Base-by-base conservation (phyloP, 2,329 filamentous ascomycete genomes). In the Pseudogymnoascus sp. region DNA sequence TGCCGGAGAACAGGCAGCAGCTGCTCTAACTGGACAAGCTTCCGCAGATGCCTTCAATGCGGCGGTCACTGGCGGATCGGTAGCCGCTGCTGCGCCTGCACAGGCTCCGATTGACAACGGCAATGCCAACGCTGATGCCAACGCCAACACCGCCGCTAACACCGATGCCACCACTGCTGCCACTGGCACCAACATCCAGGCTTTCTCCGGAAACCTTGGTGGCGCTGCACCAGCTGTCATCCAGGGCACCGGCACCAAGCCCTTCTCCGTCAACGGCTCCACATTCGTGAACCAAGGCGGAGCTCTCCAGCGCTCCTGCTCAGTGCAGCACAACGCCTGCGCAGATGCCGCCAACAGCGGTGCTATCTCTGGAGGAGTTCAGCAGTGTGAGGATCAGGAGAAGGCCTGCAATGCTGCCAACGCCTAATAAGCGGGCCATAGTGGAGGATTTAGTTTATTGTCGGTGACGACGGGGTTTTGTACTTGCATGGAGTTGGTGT, bases 291-390 rank as follows among this genome's bases (percentile, higher is more conserved):
- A 81, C 71, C 71, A 81, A 67, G 75, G 71, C 3, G 81, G 80
- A 11, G 86, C 86, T 26, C 75, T 81, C 45, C 80, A 86, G 74
- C 79, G 86, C 59, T 81, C 83, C 36, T 89, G 86, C 71, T 80
- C 84, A 65, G 80, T 86, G 64, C 83, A 88, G 75, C 82, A 85
- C 75, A 87, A 86, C 69, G 74, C 72, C 2, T 89, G 86, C 69
- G 77, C 81, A 10, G 75, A 85, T 66, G 80, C 80, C 29, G 81
- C 81, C 63, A 87, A 87, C 72, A 68, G 75, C 12, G 82, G 83
- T 18, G 64, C 73, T 61, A 68, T 76, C 12, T 67, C 71, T 2
- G 77, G 77, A 47, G 71, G 77, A 65, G 73, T 81, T 36, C 45
- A 51, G 3, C 79, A 86, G 63, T 88, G 86, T 75, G 77, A 80